A percentile compares a stretch with the other conserved stretches of the same genome.
Conservation (phyloP, 2,329 filamentous ascomycete genomes). For the Onygena corvina region DNA sequence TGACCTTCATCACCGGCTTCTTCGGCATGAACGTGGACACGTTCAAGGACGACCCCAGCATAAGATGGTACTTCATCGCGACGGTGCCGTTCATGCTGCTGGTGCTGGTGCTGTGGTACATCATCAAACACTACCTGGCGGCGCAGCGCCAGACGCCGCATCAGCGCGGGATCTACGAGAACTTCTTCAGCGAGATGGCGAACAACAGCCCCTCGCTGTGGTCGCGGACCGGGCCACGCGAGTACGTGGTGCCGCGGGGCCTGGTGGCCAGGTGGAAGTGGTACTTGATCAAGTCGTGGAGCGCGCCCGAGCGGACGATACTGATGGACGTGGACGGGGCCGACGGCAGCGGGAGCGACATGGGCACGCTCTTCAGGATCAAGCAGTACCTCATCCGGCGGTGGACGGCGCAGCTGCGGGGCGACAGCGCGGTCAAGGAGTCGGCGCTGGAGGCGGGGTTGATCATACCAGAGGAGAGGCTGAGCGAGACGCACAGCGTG, state of each 20-base stretch:
- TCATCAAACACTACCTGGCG: constrained; percentile 36
- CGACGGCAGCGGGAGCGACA: constrained; percentile 20
- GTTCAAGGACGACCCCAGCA: constrained; percentile 32
- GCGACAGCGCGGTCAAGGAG: background rate
- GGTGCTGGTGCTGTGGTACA: constrained; percentile 38
- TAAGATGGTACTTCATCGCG: constrained; percentile 42
- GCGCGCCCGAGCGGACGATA: constrained; percentile 32
- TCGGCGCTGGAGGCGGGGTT: constrained; percentile 15
- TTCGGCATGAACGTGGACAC: constrained; percentile 42
- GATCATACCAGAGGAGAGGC: constrained; percentile 9
- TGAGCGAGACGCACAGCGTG: constrained; percentile 10
- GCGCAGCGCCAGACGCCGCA: constrained; percentile 35
- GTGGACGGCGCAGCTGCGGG: constrained; percentile 31
- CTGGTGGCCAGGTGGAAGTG: constrained; percentile 35
- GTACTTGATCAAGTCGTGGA: constrained; percentile 38
- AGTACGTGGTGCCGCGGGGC: constrained; percentile 31
- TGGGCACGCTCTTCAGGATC: constrained; percentile 29
- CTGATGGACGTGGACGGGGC: constrained; percentile 19
- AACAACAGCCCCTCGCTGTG: constrained; percentile 37
- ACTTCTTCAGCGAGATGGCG: constrained; percentile 39
- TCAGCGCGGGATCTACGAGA: constrained; percentile 40
- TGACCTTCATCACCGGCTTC: constrained; percentile 40
- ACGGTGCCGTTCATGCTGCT: constrained; percentile 36
- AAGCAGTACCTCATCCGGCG: constrained; percentile 30
- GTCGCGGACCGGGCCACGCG: constrained; percentile 37